Evolutionary conservation across 768 basidiomycete genomes (phyloP).

Genomic region (Lactifluus echinatus): DNA sequence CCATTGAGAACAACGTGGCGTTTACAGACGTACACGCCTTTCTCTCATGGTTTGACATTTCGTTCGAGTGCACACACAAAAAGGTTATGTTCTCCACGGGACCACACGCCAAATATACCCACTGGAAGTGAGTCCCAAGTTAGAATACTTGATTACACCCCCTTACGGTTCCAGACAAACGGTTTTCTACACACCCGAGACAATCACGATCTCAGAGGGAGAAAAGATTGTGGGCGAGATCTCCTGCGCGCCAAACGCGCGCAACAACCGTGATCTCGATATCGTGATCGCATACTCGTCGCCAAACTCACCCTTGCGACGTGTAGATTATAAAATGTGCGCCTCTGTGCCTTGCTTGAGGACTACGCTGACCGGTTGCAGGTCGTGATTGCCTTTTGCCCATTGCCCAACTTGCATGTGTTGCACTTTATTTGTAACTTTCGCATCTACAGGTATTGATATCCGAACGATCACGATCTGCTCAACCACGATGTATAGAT

Average conservation of each 20-base stretch:
- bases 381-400: constrained; percentile 47
- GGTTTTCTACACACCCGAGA: constrained; percentile 91
- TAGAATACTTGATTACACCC: not conserved
- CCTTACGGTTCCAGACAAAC: constrained; percentile 58
- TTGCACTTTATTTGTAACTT: not conserved
- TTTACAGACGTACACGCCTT: constrained; percentile 86
- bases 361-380: constrained; percentile 58
- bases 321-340: constrained; percentile 80
- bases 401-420: not conserved
- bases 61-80: constrained; percentile 93
- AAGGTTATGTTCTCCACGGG: constrained; percentile 95
- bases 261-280: constrained; percentile 94
- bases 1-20: constrained; percentile 2
- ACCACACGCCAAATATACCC: constrained; percentile 92
- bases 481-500: not conserved
- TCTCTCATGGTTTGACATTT: constrained; percentile 98
- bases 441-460: constrained; percentile 7
- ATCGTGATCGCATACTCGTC: constrained; percentile 65
- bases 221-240: constrained; percentile 67
- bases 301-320: constrained; percentile 24
- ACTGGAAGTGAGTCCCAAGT: constrained; percentile 73
- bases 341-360: constrained; percentile 34
- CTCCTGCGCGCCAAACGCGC: constrained; percentile 77
- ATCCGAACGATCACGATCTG: not conserved
- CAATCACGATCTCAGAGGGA: constrained; percentile 58